These are phyloP conservation scores for Dothideomycetes sp. DNA, from an alignment of 2,329 filamentous ascomycete species.

Conservation along the genomic window DNA sequence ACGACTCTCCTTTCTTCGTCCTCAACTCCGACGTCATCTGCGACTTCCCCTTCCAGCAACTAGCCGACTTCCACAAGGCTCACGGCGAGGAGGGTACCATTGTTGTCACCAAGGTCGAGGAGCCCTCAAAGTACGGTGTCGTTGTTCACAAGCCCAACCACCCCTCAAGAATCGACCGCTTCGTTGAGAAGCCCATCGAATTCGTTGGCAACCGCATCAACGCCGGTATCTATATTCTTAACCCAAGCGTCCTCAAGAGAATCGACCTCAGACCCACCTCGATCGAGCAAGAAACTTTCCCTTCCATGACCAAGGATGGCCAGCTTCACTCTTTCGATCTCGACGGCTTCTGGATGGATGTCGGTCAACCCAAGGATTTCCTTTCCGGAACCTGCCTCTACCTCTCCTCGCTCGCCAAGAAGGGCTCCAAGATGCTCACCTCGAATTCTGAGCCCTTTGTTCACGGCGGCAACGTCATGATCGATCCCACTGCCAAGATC, in stretches of 20 bases:
- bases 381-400: constrained; percentile 92
- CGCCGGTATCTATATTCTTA: constrained; percentile 95
- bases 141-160: constrained; percentile 94
- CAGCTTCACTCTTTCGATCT: constrained; percentile 92
- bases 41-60: constrained; percentile 87
- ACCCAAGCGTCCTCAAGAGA: constrained; percentile 77
- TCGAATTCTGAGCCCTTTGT: constrained; percentile 67
- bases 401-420: constrained; percentile 85
- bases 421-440: constrained; percentile 72
- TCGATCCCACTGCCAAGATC: constrained; percentile 89
- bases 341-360: constrained; percentile 98
- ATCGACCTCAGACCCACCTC: constrained; percentile 95
- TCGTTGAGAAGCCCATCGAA: constrained; percentile 98
- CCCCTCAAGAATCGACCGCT: constrained; percentile 86
- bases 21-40: constrained; percentile 98
- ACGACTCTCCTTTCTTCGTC: constrained; percentile 92
- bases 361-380: constrained; percentile 98
- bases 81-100: constrained; percentile 97
- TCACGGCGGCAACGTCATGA: constrained; percentile 88
- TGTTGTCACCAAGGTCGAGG: constrained; percentile 96
- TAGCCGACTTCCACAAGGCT: constrained; percentile 81
- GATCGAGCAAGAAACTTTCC: constrained; percentile 98
- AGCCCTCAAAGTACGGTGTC: constrained; percentile 97
- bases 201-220: constrained; percentile 99
- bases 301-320: constrained; percentile 78